Base-by-base conservation (phyloP, 805 yeast genomes). In the Spathaspora arborariae region DNA sequence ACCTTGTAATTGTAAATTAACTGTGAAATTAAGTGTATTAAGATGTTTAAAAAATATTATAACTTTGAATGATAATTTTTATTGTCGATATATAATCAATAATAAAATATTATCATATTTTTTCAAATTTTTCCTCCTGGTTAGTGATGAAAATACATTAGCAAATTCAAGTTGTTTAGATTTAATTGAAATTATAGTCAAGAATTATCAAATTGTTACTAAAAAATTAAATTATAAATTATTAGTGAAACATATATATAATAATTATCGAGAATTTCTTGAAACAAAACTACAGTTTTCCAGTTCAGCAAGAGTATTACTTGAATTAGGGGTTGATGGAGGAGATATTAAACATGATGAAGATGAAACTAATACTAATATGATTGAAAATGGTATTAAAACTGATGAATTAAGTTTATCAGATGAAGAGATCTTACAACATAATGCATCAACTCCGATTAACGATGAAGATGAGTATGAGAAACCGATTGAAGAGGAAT, bases 81-180 rank as follows among this genome's bases (percentile, higher is more conserved):
- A 84, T 55, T 74, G 78, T 18, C 61, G 78, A 21, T 76, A 78
- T 51, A 73, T 91, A 44, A 71, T 85, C 15, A 70, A 79, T 13
- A 69, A 80, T 46, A 75, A 80, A 41, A 59, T 84, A 4, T 69
- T 84, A 45, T 70, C 65, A 3, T 66, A 71, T 18, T 70, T 83
- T 27, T 73, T 87, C 47, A 57, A 62, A 1, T 67, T 80, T 42
- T 70, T 86, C 50, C 64, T 68, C 19, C 74, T 68, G 11, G 76
- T 80, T 8, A 68, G 75, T 5, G 64, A 70, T 24, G 64, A 65
- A 34, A 81, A 86, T 59, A 85, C 83, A 57, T 65, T 90, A 49
- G 75, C 85, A 2, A 85, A 81, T 56, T 89, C 97, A 0, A 78
- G 91, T 5, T 78, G 92, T 51, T 69, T 89, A 40, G 90, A 86